Evolutionary conservation across 2,329 filamentous ascomycete genomes (phyloP), one percentile per base, ranked within the genome.

Genomic region (Hypoxylon sp.): DNA sequence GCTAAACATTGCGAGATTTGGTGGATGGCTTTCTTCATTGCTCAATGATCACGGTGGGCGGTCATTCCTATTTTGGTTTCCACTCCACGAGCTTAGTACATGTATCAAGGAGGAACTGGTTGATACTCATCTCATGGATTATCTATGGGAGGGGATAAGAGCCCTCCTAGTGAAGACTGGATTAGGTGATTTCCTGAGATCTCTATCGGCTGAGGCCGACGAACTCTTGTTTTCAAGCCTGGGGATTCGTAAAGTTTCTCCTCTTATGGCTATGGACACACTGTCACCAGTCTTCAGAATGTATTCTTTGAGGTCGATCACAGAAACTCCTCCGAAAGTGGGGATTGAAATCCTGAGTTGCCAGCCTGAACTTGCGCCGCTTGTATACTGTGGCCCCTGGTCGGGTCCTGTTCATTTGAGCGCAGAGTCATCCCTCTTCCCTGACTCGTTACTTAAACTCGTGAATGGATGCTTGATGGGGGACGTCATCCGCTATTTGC

Each of bases 21-120:
- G 65, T 5, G 33, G 29, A 33, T 39, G 31, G 11, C 57, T 68
- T 22, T 61, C 46, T 17, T 44, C 51, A 17, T 44, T 68, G 0
- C 10, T 46, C 14, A 29, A 62, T 2, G 61, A 48, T 53, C 58
- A 54, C 19, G 54, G 54, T n/a, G 60, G 57, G 6, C 26, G 50
- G 11, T 8, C 37, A 14, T 65, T 68, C 22, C 35, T 64, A 1
- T 3, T 53, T 3, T 17, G 65, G 9, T 65, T 68, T n/a, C 66
- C 66, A 11, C 33, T 68, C 31, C 3, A 53, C n/a, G 61, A 68
- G 33, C 44, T 60, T 5, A 5, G 24, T 29, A 3, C 19, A 13
- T 14, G 11, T 17, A 64, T 53, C 3, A n/a, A 44, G 14, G 35
- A 58, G 22, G 3, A 14, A 3, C 5, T 46, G 5, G 42, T 19